Percentiles rank a stretch among this genome's conserved stretches.
Evolutionary conservation across 148 eudicot genomes (phyloP).

Genomic region (Tetragonia tetragonoides): DNA sequence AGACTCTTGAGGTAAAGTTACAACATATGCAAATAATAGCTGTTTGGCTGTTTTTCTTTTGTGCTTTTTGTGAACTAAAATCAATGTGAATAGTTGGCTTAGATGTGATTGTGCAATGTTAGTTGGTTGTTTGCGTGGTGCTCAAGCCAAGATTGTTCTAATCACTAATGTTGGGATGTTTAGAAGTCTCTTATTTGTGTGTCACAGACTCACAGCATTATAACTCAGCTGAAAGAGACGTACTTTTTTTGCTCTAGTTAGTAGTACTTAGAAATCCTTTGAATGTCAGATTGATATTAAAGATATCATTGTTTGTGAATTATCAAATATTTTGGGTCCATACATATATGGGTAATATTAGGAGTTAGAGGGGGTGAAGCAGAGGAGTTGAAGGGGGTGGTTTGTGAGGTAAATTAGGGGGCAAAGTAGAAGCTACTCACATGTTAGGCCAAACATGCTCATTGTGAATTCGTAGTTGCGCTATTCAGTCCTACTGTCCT

Average conservation of each 20-base stretch:
- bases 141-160: not conserved
- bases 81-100: not conserved
- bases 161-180: too few species aligned
- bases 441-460: too few species aligned
- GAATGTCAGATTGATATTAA: not conserved
- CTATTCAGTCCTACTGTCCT: too few species aligned
- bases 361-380: too few species aligned
- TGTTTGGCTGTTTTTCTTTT: not conserved
- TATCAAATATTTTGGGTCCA: too few species aligned
- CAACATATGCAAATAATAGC: not conserved
- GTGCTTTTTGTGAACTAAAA: not conserved
- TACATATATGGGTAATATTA: too few species aligned
- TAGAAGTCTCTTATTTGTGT: too few species aligned
- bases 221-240: not conserved
- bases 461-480: too few species aligned
- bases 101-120: not conserved
- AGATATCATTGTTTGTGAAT: not conserved
- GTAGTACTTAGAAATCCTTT: too few species aligned
- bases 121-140: not conserved
- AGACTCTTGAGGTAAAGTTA: conserved; percentile 4
- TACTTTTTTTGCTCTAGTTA: not conserved
- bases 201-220: not conserved
- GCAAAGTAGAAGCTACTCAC: too few species aligned
- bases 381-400: too few species aligned
- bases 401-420: too few species aligned